A percentile compares a stretch with the other conserved stretches of the same genome.
Conservation (phyloP, 148 eudicot genomes). For the Fagopyrum homotropicum region DNA sequence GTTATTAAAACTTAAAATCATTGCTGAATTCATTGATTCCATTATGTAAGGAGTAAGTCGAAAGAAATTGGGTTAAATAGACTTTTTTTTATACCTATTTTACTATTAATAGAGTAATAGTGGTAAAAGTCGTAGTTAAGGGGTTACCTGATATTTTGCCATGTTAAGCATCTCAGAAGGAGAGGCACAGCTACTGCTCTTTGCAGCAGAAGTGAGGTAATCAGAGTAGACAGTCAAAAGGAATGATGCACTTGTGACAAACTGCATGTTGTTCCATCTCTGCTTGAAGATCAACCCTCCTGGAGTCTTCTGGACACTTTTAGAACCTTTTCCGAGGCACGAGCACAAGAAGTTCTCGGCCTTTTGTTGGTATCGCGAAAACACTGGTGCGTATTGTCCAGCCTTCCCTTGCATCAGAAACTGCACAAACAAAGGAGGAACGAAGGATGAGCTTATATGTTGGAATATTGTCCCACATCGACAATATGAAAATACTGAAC, state of each 20-base stretch:
- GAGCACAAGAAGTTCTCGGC: slow-evolving; percentile 94
- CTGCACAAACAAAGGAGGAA: slow-evolving; percentile 26
- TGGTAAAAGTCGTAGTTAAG: neutral
- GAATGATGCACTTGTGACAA: slow-evolving; percentile 91
- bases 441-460: too few relatives aligned
- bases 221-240: slow-evolving; percentile 83
- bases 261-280: slow-evolving; percentile 98
- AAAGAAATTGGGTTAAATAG: too few relatives aligned
- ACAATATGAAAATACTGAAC: too few relatives aligned
- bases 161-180: slow-evolving; percentile 64
- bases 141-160: slow-evolving; percentile 77
- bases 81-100: too few relatives aligned
- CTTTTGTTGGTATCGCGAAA: slow-evolving; percentile 64
- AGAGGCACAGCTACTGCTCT: slow-evolving; percentile 50
- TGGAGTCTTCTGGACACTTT: slow-evolving; percentile 77
- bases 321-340: slow-evolving; percentile 75
- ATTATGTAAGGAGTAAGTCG: too few relatives aligned
- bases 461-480: too few relatives aligned
- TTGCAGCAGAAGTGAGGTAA: slow-evolving; percentile 66
- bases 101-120: too few relatives aligned
- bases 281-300: slow-evolving; percentile 90
- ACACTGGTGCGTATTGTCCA: slow-evolving; percentile 44
- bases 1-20: neutral
- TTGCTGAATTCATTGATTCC: too few relatives aligned
- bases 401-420: slow-evolving; percentile 81